A percentile compares a stretch with the other conserved stretches of the same genome.
Conservation (phyloP, 2,329 filamentous ascomycete species). For the Microsporum canis region DNA sequence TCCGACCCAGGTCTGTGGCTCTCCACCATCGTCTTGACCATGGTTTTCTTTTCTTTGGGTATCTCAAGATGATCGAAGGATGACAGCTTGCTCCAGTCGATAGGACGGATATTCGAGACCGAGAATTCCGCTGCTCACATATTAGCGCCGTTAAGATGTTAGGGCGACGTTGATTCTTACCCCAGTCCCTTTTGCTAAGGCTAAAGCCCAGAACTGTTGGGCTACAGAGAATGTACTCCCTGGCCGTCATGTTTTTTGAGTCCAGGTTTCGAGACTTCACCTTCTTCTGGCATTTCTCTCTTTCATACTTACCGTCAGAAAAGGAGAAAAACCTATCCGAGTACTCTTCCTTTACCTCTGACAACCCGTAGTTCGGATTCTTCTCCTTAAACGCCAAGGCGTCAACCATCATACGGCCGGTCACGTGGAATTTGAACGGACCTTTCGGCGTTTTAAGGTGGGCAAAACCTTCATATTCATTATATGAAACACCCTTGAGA, state of each 20-base stretch:
- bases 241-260: constrained; percentile 7
- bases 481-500: constrained; percentile 10
- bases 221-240: constrained; percentile 9
- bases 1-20: constrained; percentile 36
- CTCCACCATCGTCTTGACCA: constrained; percentile 39
- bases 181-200: constrained; percentile 10
- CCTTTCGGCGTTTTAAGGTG: not conserved
- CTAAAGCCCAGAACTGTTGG: constrained; percentile 12
- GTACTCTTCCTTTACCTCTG: constrained; percentile 7
- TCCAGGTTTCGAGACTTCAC: constrained; percentile 7
- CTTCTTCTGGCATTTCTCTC: not conserved
- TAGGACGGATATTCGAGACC: constrained; percentile 30
- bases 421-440: constrained; percentile 5
- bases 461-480: constrained; percentile 10
- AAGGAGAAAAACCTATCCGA: not conserved
- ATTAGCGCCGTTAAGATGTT: not conserved
- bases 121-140: constrained; percentile 21
- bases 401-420: constrained; percentile 12
- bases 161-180: constrained; percentile 3
- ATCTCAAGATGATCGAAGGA: constrained; percentile 42
- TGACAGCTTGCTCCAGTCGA: constrained; percentile 32
- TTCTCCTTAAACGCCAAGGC: constrained; percentile 9
- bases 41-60: constrained; percentile 28
- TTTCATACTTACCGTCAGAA: not conserved
- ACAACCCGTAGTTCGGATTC: constrained; percentile 11